phyloP scores from a whole-genome alignment of 306 rosid species.

The Malus sylvestris region DNA sequence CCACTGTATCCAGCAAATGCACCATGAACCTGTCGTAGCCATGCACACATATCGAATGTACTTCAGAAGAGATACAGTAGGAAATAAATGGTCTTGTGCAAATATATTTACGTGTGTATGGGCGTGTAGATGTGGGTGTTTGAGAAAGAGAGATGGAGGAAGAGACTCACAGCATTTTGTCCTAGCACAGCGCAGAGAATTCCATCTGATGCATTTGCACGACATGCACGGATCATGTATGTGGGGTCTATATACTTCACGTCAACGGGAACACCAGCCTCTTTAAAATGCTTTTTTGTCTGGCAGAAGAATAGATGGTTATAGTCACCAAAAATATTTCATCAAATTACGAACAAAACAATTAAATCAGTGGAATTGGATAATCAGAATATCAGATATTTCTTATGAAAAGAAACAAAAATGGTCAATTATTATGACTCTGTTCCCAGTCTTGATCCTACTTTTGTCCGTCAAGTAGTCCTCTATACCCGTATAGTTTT shows the following conservation, averaged over 20 bases:
- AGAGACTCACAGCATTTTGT: slow-evolving; percentile 84
- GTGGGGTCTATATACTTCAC: slow-evolving; percentile 97
- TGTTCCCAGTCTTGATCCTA: neutral
- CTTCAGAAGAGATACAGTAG: neutral
- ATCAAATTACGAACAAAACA: neutral
- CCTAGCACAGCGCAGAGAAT: slow-evolving; percentile 92
- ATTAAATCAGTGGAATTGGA: neutral
- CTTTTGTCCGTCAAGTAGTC: neutral
- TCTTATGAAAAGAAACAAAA: neutral
- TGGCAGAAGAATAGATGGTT: slow-evolving; percentile 26
- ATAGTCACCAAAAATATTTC: neutral
- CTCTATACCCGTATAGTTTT: neutral
- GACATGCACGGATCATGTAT: slow-evolving; percentile 91
- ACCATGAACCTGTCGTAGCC: slow-evolving; percentile 76
- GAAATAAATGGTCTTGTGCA: too few relatives aligned
- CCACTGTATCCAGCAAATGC: slow-evolving; percentile 99
- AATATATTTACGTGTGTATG: neutral
- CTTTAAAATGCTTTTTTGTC: slow-evolving; percentile 71
- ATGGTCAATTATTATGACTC: neutral
- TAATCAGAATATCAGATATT: neutral
- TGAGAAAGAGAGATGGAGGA: slow-evolving; percentile 7
- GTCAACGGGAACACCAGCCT: slow-evolving; percentile 69
- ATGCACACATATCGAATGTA: slow-evolving; percentile 1
- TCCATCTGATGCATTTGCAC: slow-evolving; percentile 99
- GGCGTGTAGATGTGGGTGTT: neutral